phyloP scores from a whole-genome alignment of 2,329 filamentous ascomycete species.

The Elsinoe perseae region DNA sequence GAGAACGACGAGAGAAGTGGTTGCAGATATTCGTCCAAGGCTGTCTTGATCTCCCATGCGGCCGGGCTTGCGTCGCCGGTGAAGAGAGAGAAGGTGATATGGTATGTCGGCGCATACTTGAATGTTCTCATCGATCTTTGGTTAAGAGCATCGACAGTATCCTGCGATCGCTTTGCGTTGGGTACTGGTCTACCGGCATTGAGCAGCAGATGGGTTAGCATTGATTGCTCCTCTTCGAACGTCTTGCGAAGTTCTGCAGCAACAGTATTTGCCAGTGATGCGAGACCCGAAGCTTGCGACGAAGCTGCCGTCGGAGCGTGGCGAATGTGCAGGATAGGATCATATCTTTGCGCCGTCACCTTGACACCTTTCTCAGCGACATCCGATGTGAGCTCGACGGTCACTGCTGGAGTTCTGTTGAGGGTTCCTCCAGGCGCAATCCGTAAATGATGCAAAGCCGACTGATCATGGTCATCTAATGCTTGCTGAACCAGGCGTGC shows the following conservation, averaged over 20 bases:
- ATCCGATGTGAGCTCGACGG: conserved; percentile 61
- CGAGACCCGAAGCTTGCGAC: conserved; percentile 54
- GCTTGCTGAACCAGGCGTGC: conserved; percentile 75
- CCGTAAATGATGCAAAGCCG: conserved; percentile 73
- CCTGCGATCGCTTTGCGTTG: conserved; percentile 24
- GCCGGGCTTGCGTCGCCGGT: conserved; percentile 70
- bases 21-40: conserved; percentile 70
- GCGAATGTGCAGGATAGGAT: conserved; percentile 65
- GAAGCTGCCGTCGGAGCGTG: conserved; percentile 61
- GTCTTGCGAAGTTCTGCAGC: conserved; percentile 68
- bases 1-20: conserved; percentile 73
- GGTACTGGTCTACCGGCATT: conserved; percentile 12
- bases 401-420: conserved; percentile 53
- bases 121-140: conserved; percentile 72
- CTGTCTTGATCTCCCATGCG: conserved; percentile 82
- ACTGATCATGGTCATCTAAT: conserved; percentile 79
- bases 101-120: conserved; percentile 88
- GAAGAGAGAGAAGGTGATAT: conserved; percentile 92
- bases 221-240: conserved; percentile 82
- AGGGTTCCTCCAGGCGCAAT: conserved; percentile 36
- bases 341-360: conserved; percentile 60
- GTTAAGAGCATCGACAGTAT: conserved; percentile 46
- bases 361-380: conserved; percentile 45
- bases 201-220: conserved; percentile 45
- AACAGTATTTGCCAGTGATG: conserved; percentile 62